phyloP scores from a whole-genome alignment of 192 early-diverging fungal species.

The Linnemannia hyalina region DNA sequence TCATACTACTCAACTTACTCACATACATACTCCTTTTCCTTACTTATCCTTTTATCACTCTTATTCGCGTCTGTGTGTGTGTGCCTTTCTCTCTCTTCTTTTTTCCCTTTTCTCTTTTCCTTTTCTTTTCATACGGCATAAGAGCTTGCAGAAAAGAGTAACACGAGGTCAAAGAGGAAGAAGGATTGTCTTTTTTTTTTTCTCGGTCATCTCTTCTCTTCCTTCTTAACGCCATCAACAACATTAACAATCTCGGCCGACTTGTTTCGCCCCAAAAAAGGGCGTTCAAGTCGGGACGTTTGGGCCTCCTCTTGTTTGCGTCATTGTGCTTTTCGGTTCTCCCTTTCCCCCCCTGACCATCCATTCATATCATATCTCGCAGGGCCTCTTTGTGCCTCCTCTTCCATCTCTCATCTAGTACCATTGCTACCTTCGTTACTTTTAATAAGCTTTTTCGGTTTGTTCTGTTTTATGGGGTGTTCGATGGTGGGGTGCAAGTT shows the following conservation, averaged over 20 bases:
- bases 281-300: conserved; percentile 1
- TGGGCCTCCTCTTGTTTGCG: conserved; percentile 10
- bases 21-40: background rate
- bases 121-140: background rate
- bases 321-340: conserved; percentile 5
- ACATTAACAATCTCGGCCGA: background rate
- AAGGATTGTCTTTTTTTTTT: background rate
- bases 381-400: too few species aligned
- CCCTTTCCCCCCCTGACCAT: background rate
- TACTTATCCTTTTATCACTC: too few species aligned
- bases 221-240: background rate
- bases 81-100: too few species aligned
- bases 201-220: background rate
- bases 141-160: background rate
- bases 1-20: background rate
- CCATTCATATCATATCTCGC: background rate
- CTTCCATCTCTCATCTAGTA: background rate
- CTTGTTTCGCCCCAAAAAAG: conserved; percentile 4
- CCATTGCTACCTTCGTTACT: background rate
- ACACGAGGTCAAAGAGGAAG: background rate
- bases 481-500: background rate
- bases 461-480: background rate
- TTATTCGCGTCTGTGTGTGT: too few species aligned
- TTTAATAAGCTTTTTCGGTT: background rate
- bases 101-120: background rate